A percentile compares a stretch with the other conserved stretches of the same genome.
These are phyloP conservation scores for Boletales sp. DNA, from an alignment of 768 basidiomycete genomes.

Conservation along the genomic window DNA sequence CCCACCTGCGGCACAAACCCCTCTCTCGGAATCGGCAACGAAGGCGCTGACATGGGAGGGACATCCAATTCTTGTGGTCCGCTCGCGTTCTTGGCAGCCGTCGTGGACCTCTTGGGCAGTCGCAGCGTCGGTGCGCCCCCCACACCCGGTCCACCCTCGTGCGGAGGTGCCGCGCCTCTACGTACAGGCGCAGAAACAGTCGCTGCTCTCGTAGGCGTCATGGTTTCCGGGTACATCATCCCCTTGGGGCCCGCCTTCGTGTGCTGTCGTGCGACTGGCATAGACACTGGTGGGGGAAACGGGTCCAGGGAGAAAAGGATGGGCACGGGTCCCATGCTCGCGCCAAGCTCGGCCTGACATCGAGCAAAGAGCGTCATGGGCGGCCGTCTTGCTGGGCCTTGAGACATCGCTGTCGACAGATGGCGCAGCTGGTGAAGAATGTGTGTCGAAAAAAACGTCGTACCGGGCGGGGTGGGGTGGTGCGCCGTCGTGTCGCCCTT, in stretches of 20 bases:
- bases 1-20: conserved; percentile 62
- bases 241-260: not conserved
- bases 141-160: not conserved
- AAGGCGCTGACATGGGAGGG: not conserved
- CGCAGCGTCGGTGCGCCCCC: conserved; percentile 3
- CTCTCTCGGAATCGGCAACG: conserved; percentile 44
- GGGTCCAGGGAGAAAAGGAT: conserved; percentile 60
- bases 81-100: not conserved
- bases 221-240: not conserved
- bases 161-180: conserved; percentile 8
- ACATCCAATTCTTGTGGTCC: not conserved
- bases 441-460: conserved; percentile 27
- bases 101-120: conserved; percentile 19
- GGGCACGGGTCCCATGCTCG: conserved; percentile 54
- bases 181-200: conserved; percentile 31
- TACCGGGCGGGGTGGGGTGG: conserved; percentile 18
- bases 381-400: conserved; percentile 21
- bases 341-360: conserved; percentile 47
- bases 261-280: not conserved
- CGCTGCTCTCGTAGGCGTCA: conserved; percentile 24
- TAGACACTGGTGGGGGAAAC: conserved; percentile 25
- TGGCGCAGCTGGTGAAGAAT: conserved; percentile 26
- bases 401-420: conserved; percentile 6
- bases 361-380: conserved; percentile 57
- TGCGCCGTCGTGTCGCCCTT: not conserved